Percentiles rank a stretch among this genome's conserved stretches.
phyloP scores from a whole-genome alignment of 2,329 filamentous ascomycete species.

The Exophiala xenobiotica region DNA sequence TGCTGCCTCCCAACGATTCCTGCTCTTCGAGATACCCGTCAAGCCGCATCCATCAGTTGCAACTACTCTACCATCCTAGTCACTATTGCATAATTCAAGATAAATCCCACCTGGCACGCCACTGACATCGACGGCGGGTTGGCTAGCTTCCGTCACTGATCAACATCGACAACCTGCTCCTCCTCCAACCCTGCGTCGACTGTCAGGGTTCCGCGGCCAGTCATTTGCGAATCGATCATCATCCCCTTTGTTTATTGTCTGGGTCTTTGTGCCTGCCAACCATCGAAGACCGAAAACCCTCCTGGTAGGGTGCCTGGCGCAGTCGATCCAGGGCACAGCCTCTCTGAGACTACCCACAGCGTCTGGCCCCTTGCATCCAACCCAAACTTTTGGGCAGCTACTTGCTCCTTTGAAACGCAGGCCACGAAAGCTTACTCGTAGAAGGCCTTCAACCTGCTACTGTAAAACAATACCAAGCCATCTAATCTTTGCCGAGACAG shows the following conservation, averaged over 20 bases:
- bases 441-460: not conserved
- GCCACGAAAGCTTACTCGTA: not conserved
- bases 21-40: too few relatives aligned
- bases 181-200: not conserved
- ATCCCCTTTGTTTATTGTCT: not conserved
- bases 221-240: not conserved
- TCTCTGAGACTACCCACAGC: not conserved
- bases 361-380: not conserved
- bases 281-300: not conserved
- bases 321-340: conserved; percentile 1
- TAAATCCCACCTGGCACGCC: not conserved
- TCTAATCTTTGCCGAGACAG: not conserved
- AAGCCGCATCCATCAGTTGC: too few relatives aligned
- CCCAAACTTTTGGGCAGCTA: not conserved
- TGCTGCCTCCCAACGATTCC: too few relatives aligned
- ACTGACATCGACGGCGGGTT: not conserved
- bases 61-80: not conserved
- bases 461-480: too few relatives aligned
- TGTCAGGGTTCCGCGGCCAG: not conserved
- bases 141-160: not conserved
- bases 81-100: too few relatives aligned
- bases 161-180: conserved; percentile 1
- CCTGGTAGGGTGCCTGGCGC: not conserved
- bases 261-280: not conserved
- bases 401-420: not conserved